A percentile compares a stretch with the other conserved stretches of the same genome.
phyloP scores from a whole-genome alignment of 2,329 filamentous ascomycete species.

The Teratosphaeria viscida region DNA sequence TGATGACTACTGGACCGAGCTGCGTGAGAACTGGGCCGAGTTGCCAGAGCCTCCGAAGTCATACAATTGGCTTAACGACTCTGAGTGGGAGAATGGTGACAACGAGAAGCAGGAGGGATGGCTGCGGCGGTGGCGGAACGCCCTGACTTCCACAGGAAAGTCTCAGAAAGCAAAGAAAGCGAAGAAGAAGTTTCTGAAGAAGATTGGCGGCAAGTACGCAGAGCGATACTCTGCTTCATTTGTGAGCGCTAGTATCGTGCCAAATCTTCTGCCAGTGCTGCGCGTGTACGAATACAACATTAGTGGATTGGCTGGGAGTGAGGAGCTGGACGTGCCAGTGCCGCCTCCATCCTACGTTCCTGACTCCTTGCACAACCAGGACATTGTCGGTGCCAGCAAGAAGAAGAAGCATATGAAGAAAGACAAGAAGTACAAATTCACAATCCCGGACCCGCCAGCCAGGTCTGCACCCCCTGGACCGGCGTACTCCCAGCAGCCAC shows the following conservation, averaged over 20 bases:
- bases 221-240: constrained; percentile 77
- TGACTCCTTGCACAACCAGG: neutral
- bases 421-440: constrained; percentile 41
- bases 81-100: neutral
- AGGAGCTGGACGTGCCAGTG: neutral
- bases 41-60: constrained; percentile 48
- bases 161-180: constrained; percentile 28
- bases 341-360: constrained; percentile 4
- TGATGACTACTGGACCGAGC: constrained; percentile 67
- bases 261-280: constrained; percentile 82
- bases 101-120: neutral
- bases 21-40: constrained; percentile 67
- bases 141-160: neutral
- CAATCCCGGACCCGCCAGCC: constrained; percentile 58
- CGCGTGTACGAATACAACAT: constrained; percentile 85
- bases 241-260: constrained; percentile 78
- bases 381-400: constrained; percentile 30
- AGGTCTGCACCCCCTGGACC: constrained; percentile 68
- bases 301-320: constrained; percentile 48
- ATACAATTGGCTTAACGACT: constrained; percentile 4
- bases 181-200: constrained; percentile 46
- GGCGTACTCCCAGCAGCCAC: constrained; percentile 74
- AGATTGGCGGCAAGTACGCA: constrained; percentile 69
- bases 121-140: neutral
- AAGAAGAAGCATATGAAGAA: constrained; percentile 35